Evolutionary conservation across 352 stramenopile species (phyloP).

Genomic region (Pythium insidiosum): DNA sequence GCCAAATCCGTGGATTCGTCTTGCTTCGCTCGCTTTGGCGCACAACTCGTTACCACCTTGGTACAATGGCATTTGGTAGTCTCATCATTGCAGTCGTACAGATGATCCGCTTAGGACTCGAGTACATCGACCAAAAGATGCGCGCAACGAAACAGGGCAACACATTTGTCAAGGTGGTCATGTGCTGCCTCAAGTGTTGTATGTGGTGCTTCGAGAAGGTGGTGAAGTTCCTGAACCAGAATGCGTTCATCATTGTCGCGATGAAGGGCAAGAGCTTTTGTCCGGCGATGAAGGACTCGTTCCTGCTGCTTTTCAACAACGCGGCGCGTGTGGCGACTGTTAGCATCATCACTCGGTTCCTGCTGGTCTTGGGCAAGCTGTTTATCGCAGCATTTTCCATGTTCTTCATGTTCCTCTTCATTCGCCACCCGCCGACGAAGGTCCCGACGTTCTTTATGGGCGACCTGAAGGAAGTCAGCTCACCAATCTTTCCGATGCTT

Average conservation of each 20-base stretch:
- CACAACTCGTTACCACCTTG: slow-evolving; percentile 70
- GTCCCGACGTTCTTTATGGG: slow-evolving; percentile 71
- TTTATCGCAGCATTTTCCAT: slow-evolving; percentile 75
- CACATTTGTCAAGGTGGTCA: slow-evolving; percentile 52
- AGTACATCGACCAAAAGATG: slow-evolving; percentile 81
- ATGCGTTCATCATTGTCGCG: slow-evolving; percentile 85
- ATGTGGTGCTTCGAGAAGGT: slow-evolving; percentile 87
- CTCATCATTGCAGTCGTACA: slow-evolving; percentile 85
- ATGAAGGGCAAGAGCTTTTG: slow-evolving; percentile 87
- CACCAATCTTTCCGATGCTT: slow-evolving; percentile 74
- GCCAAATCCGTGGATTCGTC: slow-evolving; percentile 30
- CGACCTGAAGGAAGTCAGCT: slow-evolving; percentile 51
- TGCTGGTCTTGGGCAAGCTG: slow-evolving; percentile 85
- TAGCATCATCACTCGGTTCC: slow-evolving; percentile 73
- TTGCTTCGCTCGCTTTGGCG: slow-evolving; percentile 56
- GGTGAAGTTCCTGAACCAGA: slow-evolving; percentile 88
- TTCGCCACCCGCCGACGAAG: slow-evolving; percentile 40
- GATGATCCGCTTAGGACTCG: slow-evolving; percentile 56
- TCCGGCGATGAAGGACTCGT: slow-evolving; percentile 89
- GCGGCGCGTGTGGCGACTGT: slow-evolving; percentile 85
- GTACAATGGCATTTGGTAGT: slow-evolving; percentile 81
- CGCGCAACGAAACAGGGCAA: slow-evolving; percentile 55
- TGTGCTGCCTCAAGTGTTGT: slow-evolving; percentile 86
- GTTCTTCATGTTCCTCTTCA: slow-evolving; percentile 82
- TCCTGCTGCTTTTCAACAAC: slow-evolving; percentile 95